A percentile compares a stretch with the other conserved stretches of the same genome.
phyloP scores from a whole-genome alignment of 208 protist species.

The Leishmania lainsoni region DNA sequence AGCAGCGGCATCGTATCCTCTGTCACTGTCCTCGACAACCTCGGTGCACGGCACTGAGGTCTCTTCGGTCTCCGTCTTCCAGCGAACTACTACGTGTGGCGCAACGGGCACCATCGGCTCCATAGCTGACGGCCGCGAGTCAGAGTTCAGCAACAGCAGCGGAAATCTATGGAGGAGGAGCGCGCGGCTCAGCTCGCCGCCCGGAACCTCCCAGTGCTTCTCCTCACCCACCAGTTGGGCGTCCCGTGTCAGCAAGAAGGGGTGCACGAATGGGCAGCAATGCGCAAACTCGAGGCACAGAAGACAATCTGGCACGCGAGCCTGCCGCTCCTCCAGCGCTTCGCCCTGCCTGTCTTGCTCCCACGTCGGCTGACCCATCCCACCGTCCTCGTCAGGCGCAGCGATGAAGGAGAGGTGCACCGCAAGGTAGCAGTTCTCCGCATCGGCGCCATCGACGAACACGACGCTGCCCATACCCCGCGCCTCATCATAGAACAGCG shows the following conservation, averaged over 20 bases:
- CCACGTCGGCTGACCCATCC: constrained; percentile 17
- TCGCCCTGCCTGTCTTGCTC: constrained; percentile 9
- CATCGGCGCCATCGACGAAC: constrained; percentile 51
- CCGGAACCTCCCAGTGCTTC: constrained; percentile 27
- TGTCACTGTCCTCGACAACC: constrained; percentile 12
- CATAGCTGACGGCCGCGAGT: constrained; percentile 15
- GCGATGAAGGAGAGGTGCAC: constrained; percentile 55
- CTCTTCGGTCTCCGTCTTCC: constrained; percentile 10
- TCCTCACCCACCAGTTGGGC: constrained; percentile 8
- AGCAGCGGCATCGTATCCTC: too few species aligned
- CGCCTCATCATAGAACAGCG: constrained; percentile 49
- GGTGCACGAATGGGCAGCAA: constrained; percentile 60
- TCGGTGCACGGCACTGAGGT: background rate
- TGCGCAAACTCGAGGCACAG: constrained; percentile 72
- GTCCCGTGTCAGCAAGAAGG: constrained; percentile 41
- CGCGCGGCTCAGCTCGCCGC: constrained; percentile 49
- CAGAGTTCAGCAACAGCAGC: constrained; percentile 30
- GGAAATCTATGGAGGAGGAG: constrained; percentile 21
- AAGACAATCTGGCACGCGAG: constrained; percentile 31
- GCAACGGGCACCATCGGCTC: constrained; percentile 14
- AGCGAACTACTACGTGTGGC: constrained; percentile 23
- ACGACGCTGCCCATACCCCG: constrained; percentile 70
- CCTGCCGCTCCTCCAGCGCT: constrained; percentile 13
- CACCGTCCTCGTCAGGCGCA: constrained; percentile 7
- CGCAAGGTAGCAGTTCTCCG: constrained; percentile 62